Percentiles rank a stretch among this genome's conserved stretches.
Conservation (phyloP, 257 asterid species). For the Primulina huaijiensis region DNA sequence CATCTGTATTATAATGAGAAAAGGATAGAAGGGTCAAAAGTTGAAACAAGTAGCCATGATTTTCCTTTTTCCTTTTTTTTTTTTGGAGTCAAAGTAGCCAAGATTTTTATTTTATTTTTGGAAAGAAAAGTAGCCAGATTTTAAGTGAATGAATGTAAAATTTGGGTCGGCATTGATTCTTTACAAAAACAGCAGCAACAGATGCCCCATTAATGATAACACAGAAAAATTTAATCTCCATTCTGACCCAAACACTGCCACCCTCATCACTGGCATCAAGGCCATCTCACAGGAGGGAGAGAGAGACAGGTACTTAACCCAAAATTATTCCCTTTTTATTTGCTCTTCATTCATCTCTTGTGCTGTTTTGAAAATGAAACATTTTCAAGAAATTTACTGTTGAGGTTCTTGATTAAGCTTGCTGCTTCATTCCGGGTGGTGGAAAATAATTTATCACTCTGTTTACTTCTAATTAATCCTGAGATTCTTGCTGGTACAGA, state of each 20-base stretch:
- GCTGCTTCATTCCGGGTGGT: slow-evolving; percentile 2
- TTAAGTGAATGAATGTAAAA: neutral
- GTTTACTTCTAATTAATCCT: neutral
- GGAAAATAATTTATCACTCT: neutral
- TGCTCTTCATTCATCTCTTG: neutral
- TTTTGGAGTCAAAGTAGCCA: no score
- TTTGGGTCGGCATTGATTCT: neutral
- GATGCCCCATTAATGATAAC: neutral
- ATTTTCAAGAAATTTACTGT: neutral
- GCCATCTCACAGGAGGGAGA: neutral
- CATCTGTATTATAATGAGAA: no score
- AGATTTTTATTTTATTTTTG: no score
- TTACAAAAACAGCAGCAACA: neutral
- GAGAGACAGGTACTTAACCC: neutral
- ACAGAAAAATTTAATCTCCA: neutral
- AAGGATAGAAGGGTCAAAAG: neutral
- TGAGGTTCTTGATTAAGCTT: slow-evolving; percentile 6
- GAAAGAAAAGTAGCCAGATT: no score
- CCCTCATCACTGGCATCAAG: neutral
- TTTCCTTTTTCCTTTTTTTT: no score
- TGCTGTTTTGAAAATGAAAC: neutral
- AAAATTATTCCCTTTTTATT: neutral
- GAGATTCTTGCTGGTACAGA: slow-evolving; percentile 26
- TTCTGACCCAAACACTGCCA: neutral
- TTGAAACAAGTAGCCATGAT: neutral